Evolutionary conservation across 169 alveolate species (phyloP), one percentile per base, ranked within the genome.

Genomic region (Cryptosporidium ubiquitum): DNA sequence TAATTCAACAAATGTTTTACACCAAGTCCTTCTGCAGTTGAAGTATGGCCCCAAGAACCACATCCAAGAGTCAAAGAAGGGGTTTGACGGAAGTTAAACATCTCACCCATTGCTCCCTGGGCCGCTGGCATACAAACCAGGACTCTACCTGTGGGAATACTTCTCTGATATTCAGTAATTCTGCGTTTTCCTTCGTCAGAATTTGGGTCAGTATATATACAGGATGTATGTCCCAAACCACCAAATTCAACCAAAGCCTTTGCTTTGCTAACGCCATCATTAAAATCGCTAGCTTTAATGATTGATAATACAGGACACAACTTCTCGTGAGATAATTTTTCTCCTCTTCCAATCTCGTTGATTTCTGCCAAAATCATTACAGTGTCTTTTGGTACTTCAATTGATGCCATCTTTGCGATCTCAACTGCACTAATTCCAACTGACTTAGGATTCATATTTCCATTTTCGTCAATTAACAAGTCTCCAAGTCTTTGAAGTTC

Each of bases 21-120:
- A 3, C 84, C 84, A 23, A 86, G 42, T 39, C 91, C 91, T 42
- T 86, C 92, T 6, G 92, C 79, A 6, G 91, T 66, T 23, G 91
- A 58, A 31, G 85, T 86, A 14, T 61, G 84, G 16, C 92, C 92
- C 92, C 92, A 86, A 9, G 92, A 86, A 9, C 92, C 92, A 40
- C 92, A 86, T 58, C 92, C 92, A 1, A 86, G 55, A 33, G 92
- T 66, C 68, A 86, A 64, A 16, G 92, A 86, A 12, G 92, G 92
- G 26, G 60, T 64, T 26, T 57, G 86, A 26, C 91, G 84, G 61
- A 84, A 84, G 39, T 86, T 86, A 57, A 66, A 86, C 86, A 86
- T 68, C 42, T 84, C 91, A 20, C 92, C 92, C 85, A 86, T 86
- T 35, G 91, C 92, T 26, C 92, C 92, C 14, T 86, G 92, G 47